Evolutionary conservation across 73 alveolate genomes (phyloP), one percentile per base, ranked within the genome.

Genomic region (Diophrys appendiculata): DNA sequence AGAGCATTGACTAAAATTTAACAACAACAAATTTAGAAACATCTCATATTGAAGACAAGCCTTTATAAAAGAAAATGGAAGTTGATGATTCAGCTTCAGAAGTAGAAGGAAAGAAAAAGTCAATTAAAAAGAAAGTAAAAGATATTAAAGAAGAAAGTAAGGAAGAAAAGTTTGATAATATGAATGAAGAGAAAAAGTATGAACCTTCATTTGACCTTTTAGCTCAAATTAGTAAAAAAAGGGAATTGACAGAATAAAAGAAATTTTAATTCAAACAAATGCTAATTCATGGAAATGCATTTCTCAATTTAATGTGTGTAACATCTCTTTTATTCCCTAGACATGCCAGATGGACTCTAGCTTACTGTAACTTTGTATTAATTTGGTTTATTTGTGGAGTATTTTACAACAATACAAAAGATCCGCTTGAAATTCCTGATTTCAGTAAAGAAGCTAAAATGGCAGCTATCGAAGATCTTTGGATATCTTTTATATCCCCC

Each of bases 341-440:
- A 8, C 77, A 77, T 33, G 86, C 52, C 13, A 29, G 86, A n/a
- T 70, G 69, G 22, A 64, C 77, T 3, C 65, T 77, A 29, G 28
- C 23, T 22, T 77, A 2, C 78, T 25, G 31, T 11, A 31, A 77
- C 29, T 33, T 65, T 5, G 53, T 77, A 2, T 55, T 77, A 32
- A 73, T 68, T 56, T 84, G 92, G 92, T 84, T 72, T 32, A 25
- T 54, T 18, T 84, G 92, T 33, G 92, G 88, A 25, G 84, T 84
- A n/a, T 22, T 68, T 29, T 84, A 24, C 73, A 84, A 84, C 14
- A 84, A 84, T 55, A 33, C 92, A 2, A 69, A 65, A 28, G 84
- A 84, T 56, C 92, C 92, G 0, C 72, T 72, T 29, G 79, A 14
- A 28, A 52, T 84, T 24, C 88, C 92, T 2, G 92, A 84, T 53